Evolutionary conservation across 1,284 basidiomycete genomes (phyloP).

Genomic region (Melampsora americana): DNA sequence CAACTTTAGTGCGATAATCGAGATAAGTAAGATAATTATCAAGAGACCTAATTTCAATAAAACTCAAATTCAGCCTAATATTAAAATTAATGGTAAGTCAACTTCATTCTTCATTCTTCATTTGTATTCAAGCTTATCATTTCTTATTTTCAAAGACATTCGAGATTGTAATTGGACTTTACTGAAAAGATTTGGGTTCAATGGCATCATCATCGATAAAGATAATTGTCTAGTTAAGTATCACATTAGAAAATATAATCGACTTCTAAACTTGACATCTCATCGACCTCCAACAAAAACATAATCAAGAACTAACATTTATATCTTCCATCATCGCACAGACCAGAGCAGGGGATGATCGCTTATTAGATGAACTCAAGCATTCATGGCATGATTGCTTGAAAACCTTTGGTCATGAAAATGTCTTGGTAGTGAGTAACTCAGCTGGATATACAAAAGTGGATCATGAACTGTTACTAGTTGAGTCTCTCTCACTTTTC

Average conservation of each 20-base stretch:
- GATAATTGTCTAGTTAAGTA: conserved; percentile 34
- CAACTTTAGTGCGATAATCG: too few relatives aligned
- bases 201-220: conserved; percentile 33
- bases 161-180: conserved; percentile 23
- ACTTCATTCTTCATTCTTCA: too few relatives aligned
- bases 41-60: too few relatives aligned
- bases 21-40: too few relatives aligned
- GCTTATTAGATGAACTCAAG: conserved; percentile 14
- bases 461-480: conserved; percentile 8
- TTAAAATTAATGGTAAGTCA: too few relatives aligned
- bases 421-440: conserved; percentile 24
- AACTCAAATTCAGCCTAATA: too few relatives aligned
- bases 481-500: conserved; percentile 1
- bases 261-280: not conserved
- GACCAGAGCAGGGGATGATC: conserved; percentile 25
- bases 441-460: conserved; percentile 25
- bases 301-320: not conserved
- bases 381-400: conserved; percentile 27
- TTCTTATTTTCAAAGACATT: conserved; percentile 9
- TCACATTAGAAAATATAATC: not conserved
- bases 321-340: not conserved
- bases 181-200: conserved; percentile 11
- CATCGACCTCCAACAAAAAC: too few relatives aligned
- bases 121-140: too few relatives aligned
- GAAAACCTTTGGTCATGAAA: conserved; percentile 12